Conservation (phyloP, 768 basidiomycete species). For the Chalciporus piperatus region DNA sequence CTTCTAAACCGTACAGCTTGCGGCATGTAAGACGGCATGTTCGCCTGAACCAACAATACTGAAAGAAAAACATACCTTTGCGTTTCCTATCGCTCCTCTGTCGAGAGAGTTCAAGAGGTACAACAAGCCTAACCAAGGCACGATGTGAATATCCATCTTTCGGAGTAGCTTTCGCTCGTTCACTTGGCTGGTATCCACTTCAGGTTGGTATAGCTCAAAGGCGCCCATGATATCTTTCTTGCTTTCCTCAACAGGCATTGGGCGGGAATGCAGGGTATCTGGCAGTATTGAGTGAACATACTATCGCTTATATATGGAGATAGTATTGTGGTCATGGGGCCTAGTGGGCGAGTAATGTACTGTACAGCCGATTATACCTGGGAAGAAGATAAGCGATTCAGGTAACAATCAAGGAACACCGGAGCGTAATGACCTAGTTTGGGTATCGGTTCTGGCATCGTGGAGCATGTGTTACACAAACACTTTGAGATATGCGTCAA, state of each 20-base stretch:
- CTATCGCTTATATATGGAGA: neutral
- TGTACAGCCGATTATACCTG: neutral
- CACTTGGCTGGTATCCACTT: constrained; percentile 50
- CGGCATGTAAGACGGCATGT: neutral
- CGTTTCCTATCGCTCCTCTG: constrained; percentile 65
- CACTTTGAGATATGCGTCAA: constrained; percentile 60
- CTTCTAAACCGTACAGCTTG: constrained; percentile 58
- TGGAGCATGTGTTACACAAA: constrained; percentile 41
- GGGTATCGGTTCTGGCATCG: neutral
- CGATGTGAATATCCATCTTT: constrained; percentile 62
- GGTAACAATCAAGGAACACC: too few relatives aligned
- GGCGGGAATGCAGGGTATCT: neutral
- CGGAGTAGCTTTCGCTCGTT: constrained; percentile 54
- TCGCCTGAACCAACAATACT: neutral
- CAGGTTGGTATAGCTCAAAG: constrained; percentile 42
- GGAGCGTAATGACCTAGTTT: too few relatives aligned
- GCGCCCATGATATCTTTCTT: neutral
- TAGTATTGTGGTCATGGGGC: neutral
- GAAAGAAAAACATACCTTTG: constrained; percentile 45
- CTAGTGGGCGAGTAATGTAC: neutral
- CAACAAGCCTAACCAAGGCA: constrained; percentile 74
- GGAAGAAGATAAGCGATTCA: too few relatives aligned
- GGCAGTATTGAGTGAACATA: neutral
- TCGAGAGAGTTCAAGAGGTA: constrained; percentile 76
- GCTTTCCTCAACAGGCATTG: constrained; percentile 1